Base-by-base conservation (phyloP, 2,329 filamentous ascomycete genomes). In the Aspergillus ochraceus region DNA sequence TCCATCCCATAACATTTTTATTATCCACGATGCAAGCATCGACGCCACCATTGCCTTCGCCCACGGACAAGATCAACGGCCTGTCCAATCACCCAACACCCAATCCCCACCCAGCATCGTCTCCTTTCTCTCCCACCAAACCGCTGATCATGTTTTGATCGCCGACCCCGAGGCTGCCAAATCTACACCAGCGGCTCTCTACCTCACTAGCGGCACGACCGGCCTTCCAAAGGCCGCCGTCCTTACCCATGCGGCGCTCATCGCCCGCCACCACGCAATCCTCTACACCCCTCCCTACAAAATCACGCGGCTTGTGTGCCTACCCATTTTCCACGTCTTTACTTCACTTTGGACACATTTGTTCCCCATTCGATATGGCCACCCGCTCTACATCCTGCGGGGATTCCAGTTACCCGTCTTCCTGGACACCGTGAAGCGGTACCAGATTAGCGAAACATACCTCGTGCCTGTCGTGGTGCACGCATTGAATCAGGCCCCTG, bases 211-310 rank as follows among this genome's bases (percentile, higher is more conserved):
- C 36, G 84, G 84, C 3, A 86, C 84, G 0, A 85, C 83, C 0
- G 83, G 83, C 1, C 68, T 86, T 4, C 84, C 84, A 1, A 87
- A 86, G 66, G 83, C 81, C 0, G 82, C 83, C n/a, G 77, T 81
- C 63, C 71, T 85, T 46, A 80, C 82, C 0, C 85, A 87, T 64
- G 72, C 77, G 58, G 84, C 85, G 55, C 75, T 84, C 46, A 74
- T 83, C 22, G 79, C 83, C 0, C 79, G 84, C 70, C 73, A 14
- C 63, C 45, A 24, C 19, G 19, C 45, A 47, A 47, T 24, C 20
- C 45, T 24, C 45, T 14, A 47, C 14, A 42, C 36, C 14, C 36
- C 36, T 8, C 58, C 26, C 57, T 78, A 51, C 59, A 59, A 72
- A 39, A 73, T 77, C 11, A 70, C 70, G 14, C 73, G 78, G 36